These are phyloP conservation scores for Pelargonium citronellum DNA, from an alignment of 441 rosid genomes.

Conservation along the genomic window DNA sequence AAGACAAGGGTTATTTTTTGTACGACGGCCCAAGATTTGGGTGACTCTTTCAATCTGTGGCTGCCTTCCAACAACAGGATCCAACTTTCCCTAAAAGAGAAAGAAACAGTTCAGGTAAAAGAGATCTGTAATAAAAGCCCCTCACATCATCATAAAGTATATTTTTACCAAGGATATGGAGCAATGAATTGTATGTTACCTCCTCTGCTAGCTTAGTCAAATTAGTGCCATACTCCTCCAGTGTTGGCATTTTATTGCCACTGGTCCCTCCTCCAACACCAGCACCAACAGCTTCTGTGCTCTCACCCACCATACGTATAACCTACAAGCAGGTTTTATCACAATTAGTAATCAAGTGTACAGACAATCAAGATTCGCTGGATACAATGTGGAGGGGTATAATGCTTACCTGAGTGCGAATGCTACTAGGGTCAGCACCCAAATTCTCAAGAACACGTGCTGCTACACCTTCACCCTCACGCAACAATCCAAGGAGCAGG, in stretches of 20 bases:
- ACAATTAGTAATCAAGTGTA: not conserved
- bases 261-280: slow-evolving; percentile 71
- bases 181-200: slow-evolving; percentile 34
- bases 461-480: slow-evolving; percentile 99
- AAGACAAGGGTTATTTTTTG: slow-evolving; percentile 95
- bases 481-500: slow-evolving; percentile 76
- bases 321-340: slow-evolving; percentile 41
- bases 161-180: not conserved
- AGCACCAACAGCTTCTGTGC: slow-evolving; percentile 72
- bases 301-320: slow-evolving; percentile 96
- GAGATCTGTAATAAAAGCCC: no score
- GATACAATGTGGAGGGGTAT: not conserved
- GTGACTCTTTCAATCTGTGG: slow-evolving; percentile 79
- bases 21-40: slow-evolving; percentile 85
- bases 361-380: slow-evolving; percentile 1
- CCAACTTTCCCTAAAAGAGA: slow-evolving; percentile 61
- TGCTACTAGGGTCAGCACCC: slow-evolving; percentile 89
- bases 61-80: slow-evolving; percentile 97
- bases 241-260: slow-evolving; percentile 87
- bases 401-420: slow-evolving; percentile 74
- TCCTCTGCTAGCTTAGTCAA: slow-evolving; percentile 94
- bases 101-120: slow-evolving; percentile 1
- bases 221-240: slow-evolving; percentile 99
- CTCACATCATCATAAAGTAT: not conserved
- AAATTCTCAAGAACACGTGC: slow-evolving; percentile 97